Evolutionary conservation across 768 basidiomycete genomes (phyloP).

Genomic region (Tulasnella sp.): DNA sequence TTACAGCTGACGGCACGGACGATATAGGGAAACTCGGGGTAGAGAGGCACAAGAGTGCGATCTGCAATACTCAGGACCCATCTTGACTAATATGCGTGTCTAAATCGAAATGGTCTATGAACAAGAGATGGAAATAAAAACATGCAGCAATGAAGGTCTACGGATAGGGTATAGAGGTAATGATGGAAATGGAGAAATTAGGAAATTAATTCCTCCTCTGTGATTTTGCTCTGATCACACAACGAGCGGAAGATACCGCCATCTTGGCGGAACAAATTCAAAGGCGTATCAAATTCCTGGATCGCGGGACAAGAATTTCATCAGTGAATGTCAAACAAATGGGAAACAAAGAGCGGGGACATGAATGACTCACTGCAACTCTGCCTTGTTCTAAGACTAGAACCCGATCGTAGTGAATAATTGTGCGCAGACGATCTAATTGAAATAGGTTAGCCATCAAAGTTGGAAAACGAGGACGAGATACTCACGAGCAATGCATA

Average conservation of each 20-base stretch:
- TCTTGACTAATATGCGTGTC: no score
- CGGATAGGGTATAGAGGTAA: background rate
- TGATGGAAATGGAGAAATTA: background rate
- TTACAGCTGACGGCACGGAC: background rate
- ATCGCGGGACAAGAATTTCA: background rate
- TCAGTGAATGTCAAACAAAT: background rate
- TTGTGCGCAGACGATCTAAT: slow-evolving; percentile 16
- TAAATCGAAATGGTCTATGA: background rate
- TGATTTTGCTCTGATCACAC: slow-evolving; percentile 30
- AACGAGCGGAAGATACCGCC: slow-evolving; percentile 35
- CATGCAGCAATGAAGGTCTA: background rate
- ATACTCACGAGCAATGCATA: slow-evolving; percentile 18
- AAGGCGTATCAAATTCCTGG: slow-evolving; percentile 45
- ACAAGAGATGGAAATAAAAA: background rate
- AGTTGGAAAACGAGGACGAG: background rate
- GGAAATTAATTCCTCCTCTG: slow-evolving; percentile 25
- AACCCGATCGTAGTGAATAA: slow-evolving; percentile 38
- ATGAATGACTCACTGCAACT: slow-evolving; percentile 24
- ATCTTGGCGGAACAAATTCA: slow-evolving; percentile 34
- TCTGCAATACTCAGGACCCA: no score
- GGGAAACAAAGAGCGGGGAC: background rate
- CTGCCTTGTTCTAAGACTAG: slow-evolving; percentile 50
- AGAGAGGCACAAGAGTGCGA: no score
- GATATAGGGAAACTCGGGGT: no score
- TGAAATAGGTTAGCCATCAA: background rate